These are phyloP conservation scores for Talaromyces adpressus DNA, from an alignment of 495 filamentous ascomycete genomes.

Conservation along the genomic window DNA sequence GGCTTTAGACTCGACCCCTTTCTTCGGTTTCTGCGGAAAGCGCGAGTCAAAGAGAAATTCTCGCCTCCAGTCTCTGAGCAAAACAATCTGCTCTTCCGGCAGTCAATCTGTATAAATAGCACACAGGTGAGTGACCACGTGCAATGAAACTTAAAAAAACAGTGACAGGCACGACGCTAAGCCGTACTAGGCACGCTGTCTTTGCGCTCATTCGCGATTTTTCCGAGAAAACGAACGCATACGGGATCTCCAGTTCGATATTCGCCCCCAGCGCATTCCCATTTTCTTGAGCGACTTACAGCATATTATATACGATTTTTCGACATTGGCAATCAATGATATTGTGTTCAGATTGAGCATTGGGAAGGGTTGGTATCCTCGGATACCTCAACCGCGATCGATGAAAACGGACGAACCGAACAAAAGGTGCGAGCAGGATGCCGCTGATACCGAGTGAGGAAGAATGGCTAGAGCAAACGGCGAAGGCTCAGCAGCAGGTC, in stretches of 20 bases:
- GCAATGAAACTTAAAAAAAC: neutral
- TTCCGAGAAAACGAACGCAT: neutral
- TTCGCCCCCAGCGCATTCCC: neutral
- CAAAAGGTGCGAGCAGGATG: conserved; percentile 3
- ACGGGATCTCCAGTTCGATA: neutral
- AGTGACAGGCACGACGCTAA: neutral
- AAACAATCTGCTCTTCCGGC: neutral
- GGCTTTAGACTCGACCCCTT: neutral
- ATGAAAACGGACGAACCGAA: neutral
- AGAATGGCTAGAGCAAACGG: conserved; percentile 5
- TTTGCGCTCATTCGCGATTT: neutral
- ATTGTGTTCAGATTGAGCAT: neutral
- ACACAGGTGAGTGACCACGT: neutral
- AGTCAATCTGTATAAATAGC: neutral
- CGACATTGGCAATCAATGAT: neutral
- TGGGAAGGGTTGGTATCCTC: conserved; percentile 2
- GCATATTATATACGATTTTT: neutral
- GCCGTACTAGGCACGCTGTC: neutral
- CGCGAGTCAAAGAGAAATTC: neutral
- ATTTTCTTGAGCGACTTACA: neutral
- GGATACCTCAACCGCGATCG: conserved; percentile 1
- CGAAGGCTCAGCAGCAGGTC: neutral
- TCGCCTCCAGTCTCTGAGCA: neutral
- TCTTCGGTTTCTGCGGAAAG: neutral
- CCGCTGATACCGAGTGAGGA: conserved; percentile 5